Base-by-base conservation (phyloP, 2,329 filamentous ascomycete species). In the Neobulgaria alba region DNA sequence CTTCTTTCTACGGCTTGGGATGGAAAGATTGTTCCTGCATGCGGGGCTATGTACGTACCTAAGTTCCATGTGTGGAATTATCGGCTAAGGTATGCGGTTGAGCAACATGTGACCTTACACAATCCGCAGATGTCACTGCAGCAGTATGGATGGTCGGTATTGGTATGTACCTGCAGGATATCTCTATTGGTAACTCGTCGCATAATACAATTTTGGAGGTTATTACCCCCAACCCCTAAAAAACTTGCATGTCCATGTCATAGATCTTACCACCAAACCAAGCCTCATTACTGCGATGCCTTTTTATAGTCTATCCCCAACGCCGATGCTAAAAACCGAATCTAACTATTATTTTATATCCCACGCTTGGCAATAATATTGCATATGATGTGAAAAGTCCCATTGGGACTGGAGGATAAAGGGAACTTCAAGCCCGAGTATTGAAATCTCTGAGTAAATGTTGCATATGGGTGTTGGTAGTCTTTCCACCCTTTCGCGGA, bases 51-150 rank as follows among this genome's bases (percentile, higher is more conserved):
- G 73, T 42, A 75, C 79, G 56, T 75, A 73, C 5, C 61, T 79
- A 2, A 77, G 78, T 73, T 63, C 67, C 30, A 18, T 19, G 19
- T 9, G 10, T 35, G 72, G 71, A 1, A 66, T n/a, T n/a, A n/a
- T n/a, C 65, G 33, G 70, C 78, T 3, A 73, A 78, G 0, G 75
- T 79, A 54, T 67, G 72, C 3, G 73, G 71, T 42, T 79, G 72
- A 57, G 74, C 74, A 0, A 80, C 79, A 48, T 75, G 75, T 0
- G 68, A 78, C 33, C n/a, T n/a, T n/a, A n/a, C n/a, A n/a, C n/a
- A n/a, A n/a, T n/a, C n/a, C n/a, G n/a, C n/a, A n/a, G n/a, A n/a
- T n/a, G n/a, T n/a, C n/a, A n/a, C n/a, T n/a, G n/a, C n/a, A n/a
- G n/a, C n/a, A n/a, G n/a, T n/a, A n/a, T n/a, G n/a, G n/a, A n/a